Evolutionary conservation across 306 rosid species (phyloP).

Genomic region (Echinosophora koreensis): DNA sequence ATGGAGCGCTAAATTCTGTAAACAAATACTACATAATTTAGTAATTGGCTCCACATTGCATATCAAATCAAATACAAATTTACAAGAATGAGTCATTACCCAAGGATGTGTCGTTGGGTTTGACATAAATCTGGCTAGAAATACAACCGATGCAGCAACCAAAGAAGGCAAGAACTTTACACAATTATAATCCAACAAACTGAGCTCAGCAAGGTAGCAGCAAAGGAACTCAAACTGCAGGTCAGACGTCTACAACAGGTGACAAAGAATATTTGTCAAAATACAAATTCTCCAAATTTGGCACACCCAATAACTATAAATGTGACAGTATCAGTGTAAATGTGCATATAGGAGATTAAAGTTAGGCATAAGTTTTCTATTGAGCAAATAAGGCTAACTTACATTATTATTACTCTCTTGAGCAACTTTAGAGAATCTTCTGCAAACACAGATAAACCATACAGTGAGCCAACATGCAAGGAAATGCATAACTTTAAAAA

Average conservation of each 20-base stretch:
- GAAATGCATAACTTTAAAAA: not conserved
- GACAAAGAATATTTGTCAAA: slow-evolving; percentile 9
- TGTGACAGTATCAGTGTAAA: not conserved
- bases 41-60: slow-evolving; percentile 5
- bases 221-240: slow-evolving; percentile 80
- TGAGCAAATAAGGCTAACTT: slow-evolving; percentile 32
- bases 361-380: not conserved
- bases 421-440: slow-evolving; percentile 70
- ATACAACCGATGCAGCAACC: slow-evolving; percentile 84
- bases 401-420: slow-evolving; percentile 63
- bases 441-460: slow-evolving; percentile 46
- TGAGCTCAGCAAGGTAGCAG: slow-evolving; percentile 86
- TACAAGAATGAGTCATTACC: slow-evolving; percentile 55
- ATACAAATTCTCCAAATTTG: slow-evolving; percentile 14
- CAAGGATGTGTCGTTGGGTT: slow-evolving; percentile 73
- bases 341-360: not conserved
- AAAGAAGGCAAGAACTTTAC: slow-evolving; percentile 84
- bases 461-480: slow-evolving; percentile 13
- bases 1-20: slow-evolving; percentile 60
- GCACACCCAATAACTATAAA: not conserved
- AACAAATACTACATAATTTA: slow-evolving; percentile 26
- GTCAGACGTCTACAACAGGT: slow-evolving; percentile 56
- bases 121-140: slow-evolving; percentile 74
- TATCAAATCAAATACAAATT: not conserved
- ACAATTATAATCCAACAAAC: slow-evolving; percentile 80